Percentiles rank a stretch among this genome's conserved stretches.
phyloP scores from a whole-genome alignment of 768 basidiomycete genomes.

The Mycena vitilis region DNA sequence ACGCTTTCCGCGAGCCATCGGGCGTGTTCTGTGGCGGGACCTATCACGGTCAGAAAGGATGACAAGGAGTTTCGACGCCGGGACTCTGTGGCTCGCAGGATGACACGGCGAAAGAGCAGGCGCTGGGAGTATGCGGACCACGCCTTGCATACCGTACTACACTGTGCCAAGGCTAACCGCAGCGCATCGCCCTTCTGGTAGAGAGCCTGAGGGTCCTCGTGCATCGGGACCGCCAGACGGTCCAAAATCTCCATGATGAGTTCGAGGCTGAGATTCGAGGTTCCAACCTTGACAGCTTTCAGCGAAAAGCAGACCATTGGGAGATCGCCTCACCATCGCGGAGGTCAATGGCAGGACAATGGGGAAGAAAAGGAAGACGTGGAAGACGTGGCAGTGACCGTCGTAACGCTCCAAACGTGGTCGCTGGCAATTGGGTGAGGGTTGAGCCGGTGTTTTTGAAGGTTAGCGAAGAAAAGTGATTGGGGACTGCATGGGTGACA shows the following conservation, averaged over 20 bases:
- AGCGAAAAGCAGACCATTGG: too few species aligned
- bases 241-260: constrained; percentile 33
- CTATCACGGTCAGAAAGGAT: constrained; percentile 25
- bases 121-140: constrained; percentile 58
- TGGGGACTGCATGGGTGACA: too few species aligned
- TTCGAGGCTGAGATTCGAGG: constrained; percentile 13
- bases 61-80: constrained; percentile 14
- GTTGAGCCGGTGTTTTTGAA: too few species aligned
- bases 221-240: constrained; percentile 22
- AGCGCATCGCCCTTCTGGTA: neutral
- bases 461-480: too few species aligned
- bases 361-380: too few species aligned
- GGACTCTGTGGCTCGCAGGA: constrained; percentile 40
- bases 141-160: constrained; percentile 54
- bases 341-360: too few species aligned
- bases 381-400: too few species aligned
- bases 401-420: too few species aligned
- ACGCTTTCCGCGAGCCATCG: constrained; percentile 29
- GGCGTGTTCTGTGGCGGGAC: constrained; percentile 26
- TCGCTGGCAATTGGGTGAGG: too few species aligned
- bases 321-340: too few species aligned
- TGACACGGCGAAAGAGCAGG: constrained; percentile 56
- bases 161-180: constrained; percentile 44
- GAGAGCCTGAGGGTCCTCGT: constrained; percentile 23
- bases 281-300: too few species aligned